Base-by-base conservation (phyloP, 2,329 filamentous ascomycete species). In the Aspergillus ochraceoroseus region DNA sequence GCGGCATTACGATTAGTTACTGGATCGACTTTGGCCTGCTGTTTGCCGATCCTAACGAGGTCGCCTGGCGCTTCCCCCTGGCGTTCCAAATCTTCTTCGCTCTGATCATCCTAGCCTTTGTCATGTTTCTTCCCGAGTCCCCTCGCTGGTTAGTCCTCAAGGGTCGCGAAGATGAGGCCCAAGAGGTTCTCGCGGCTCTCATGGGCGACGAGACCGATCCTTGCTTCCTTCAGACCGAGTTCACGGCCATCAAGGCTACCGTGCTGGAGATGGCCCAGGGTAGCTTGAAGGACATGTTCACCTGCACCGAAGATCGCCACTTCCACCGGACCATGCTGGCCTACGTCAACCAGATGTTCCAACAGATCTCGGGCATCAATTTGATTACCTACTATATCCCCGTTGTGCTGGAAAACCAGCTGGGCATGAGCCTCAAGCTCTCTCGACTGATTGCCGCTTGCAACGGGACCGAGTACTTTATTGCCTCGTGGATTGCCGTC, bases 71-170 rank as follows among this genome's bases (percentile, higher is more conserved):
- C 32, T 74, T 77, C 44, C 75, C 75, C 0, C 68, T 79, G 35
- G 73, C 71, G 5, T 75, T 79, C 55, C 76, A 80, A 56, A 76
- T 77, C 47, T 52, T 76, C 22, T 73, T 79, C 38, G 74, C 75
- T 0, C 42, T 73, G 2, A 62, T 77, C 23, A 75, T 78, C 17
- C 62, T 74, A 32, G 53, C 45, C 12, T 65, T 71, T 31, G 68
- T 76, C 25, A 62, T 73, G 38, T 64, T 65, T 9, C 63, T 79
- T 1, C 76, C 76, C 7, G 77, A 80, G 51, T 77, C 73, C 0
- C 76, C 77, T 7, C 69, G 77, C 37, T 79, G 75, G 73, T 64
- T 80, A 5, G 70, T 79, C 17, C 56, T 77, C 32, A 75, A 76
- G 54, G 75, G 75, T 27, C 65, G 68, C 9, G 72, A 77, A 45